These are phyloP conservation scores for Nakazawaea laoshanensis DNA, from an alignment of 805 yeast species.

Conservation along the genomic window DNA sequence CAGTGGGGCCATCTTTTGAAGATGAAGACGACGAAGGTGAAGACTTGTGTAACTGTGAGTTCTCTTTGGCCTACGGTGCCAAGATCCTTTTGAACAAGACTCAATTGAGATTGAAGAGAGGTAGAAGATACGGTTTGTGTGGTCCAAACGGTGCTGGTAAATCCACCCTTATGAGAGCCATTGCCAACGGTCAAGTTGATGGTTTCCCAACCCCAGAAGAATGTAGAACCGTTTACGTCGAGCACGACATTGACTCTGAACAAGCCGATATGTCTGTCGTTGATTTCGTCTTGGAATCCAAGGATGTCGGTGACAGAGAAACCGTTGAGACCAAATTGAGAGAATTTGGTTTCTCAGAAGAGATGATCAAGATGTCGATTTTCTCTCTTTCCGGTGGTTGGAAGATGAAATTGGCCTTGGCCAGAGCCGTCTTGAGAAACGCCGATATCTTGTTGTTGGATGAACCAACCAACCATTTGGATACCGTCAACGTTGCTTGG, in stretches of 20 bases:
- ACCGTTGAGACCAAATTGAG: constrained; percentile 65
- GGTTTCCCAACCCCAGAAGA: constrained; percentile 99
- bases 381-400: constrained; percentile 99
- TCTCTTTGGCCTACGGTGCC: constrained; percentile 99
- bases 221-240: constrained; percentile 98
- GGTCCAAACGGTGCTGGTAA: constrained; percentile 99
- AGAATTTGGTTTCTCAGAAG: constrained; percentile 91
- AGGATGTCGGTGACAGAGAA: constrained; percentile 69
- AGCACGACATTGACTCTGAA: constrained; percentile 98
- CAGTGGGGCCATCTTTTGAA: constrained; percentile 83
- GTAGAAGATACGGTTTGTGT: constrained; percentile 99
- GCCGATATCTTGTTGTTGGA: constrained; percentile 96
- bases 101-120: constrained; percentile 97
- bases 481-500: constrained; percentile 99
- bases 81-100: constrained; percentile 99
- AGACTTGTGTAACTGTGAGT: constrained; percentile 99
- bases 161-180: constrained; percentile 97
- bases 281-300: constrained; percentile 84
- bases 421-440: constrained; percentile 97
- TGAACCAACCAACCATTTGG: constrained; percentile 99
- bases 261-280: constrained; percentile 93
- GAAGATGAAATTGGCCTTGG: constrained; percentile 99
- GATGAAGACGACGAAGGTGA: constrained; percentile 98
- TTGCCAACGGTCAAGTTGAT: constrained; percentile 97
- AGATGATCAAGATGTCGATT: constrained; percentile 90